Evolutionary conservation across 495 filamentous ascomycete genomes (phyloP), one percentile per base, ranked within the genome.

Genomic region (Penicillium herquei): DNA sequence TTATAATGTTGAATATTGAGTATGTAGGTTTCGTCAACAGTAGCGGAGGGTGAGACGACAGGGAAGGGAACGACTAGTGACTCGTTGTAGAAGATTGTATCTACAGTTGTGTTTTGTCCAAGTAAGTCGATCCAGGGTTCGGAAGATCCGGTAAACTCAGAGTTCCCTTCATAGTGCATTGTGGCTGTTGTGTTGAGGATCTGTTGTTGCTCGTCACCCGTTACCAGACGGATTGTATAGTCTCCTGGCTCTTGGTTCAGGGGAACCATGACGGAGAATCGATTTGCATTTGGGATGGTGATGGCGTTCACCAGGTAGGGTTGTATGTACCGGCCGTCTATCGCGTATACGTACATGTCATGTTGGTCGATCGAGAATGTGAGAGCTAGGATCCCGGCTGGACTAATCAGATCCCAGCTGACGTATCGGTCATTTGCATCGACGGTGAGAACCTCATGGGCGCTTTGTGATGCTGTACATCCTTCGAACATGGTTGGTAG

Each of bases 331-430:
- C 63, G 66, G 5, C 75, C 75, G 48, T 78, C 75, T 13, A 76
- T 61, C 3, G 67, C 74, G 50, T 78, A 78, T 6, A 78, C 59
- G 48, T 63, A 75, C 70, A 78, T 65, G 32, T 58, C 59, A 37
- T 78, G 75, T 35, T 74, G 68, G 47, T 77, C 75, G 42, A 78
- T 66, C 3, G 75, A 70, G 52, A 71, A 69, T 3, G 55, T 59
- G 7, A 67, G 55, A 8, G 62, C 21, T 7, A 65, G 52, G 7
- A 70, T 8, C 2, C 63, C 59, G 1, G 72, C 61, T 7, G 68
- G 51, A 44, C 62, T 69, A 37, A 61, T 70, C 13, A 74, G 32
- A 31, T 76, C 68, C 40, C 57, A 67, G 55, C 73, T 74, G 1
- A 64, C 60, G 26, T 68, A 77, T 39, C 57, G 51, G 3, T 54